These are phyloP conservation scores for Erodium trifolium DNA, from an alignment of 441 rosid genomes.

Conservation along the genomic window DNA sequence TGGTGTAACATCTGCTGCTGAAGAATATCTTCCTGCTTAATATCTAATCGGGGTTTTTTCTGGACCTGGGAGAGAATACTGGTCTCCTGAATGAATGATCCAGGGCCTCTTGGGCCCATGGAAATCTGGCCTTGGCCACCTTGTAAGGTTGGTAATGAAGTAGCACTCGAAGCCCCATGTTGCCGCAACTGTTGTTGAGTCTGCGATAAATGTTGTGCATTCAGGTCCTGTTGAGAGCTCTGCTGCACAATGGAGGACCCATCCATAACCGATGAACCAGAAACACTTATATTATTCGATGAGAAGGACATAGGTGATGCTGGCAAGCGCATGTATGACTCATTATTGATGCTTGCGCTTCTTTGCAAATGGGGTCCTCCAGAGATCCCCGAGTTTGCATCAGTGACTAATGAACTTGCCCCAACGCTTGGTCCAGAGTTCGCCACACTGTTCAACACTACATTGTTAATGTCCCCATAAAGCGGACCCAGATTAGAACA, in stretches of 20 bases:
- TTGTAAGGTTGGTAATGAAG: constrained; percentile 61
- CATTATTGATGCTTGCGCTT: constrained; percentile 89
- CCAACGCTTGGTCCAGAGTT: constrained; percentile 92
- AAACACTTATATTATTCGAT: constrained; percentile 83
- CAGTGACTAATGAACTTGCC: constrained; percentile 92
- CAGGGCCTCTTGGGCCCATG: constrained; percentile 50
- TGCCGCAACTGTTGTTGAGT: constrained; percentile 26
- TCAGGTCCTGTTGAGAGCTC: constrained; percentile 56
- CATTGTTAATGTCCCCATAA: constrained; percentile 80
- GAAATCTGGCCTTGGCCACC: constrained; percentile 49
- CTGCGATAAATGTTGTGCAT: constrained; percentile 48
- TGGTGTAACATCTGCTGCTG: constrained; percentile 81
- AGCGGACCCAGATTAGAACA: constrained; percentile 56
- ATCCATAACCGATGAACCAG: constrained; percentile 80
- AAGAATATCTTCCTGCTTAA: constrained; percentile 78
- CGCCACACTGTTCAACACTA: constrained; percentile 68
- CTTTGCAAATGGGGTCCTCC: constrained; percentile 90
- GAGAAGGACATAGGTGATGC: constrained; percentile 91
- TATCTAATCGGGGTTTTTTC: constrained; percentile 73
- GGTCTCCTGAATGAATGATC: constrained; percentile 62
- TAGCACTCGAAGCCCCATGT: constrained; percentile 67
- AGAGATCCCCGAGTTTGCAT: constrained; percentile 90
- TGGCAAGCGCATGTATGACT: constrained; percentile 90
- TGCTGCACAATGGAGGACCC: constrained; percentile 76
- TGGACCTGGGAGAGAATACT: constrained; percentile 52